phyloP scores from a whole-genome alignment of 208 protist genomes.

The Crithidia bombi region DNA sequence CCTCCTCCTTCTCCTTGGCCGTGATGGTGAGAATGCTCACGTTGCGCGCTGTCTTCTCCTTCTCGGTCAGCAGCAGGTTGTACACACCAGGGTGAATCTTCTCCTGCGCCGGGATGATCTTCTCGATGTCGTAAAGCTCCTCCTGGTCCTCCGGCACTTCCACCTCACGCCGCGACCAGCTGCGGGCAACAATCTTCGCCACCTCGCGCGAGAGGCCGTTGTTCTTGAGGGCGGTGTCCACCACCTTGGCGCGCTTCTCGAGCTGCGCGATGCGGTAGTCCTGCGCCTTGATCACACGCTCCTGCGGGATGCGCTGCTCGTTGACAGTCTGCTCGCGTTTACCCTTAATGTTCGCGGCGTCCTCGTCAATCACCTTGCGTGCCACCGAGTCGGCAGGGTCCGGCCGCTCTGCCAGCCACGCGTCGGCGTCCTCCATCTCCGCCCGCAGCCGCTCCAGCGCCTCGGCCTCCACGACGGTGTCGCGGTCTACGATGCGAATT shows the following conservation, averaged over 20 bases:
- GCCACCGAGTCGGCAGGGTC: slow-evolving; percentile 42
- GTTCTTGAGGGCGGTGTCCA: slow-evolving; percentile 63
- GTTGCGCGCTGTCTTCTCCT: slow-evolving; percentile 65
- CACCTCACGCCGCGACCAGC: slow-evolving; percentile 54
- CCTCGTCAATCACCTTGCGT: slow-evolving; percentile 61
- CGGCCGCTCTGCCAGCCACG: slow-evolving; percentile 50
- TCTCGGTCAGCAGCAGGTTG: slow-evolving; percentile 81
- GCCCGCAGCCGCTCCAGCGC: slow-evolving; percentile 45
- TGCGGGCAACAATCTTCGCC: slow-evolving; percentile 55
- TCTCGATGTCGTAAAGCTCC: slow-evolving; percentile 81
- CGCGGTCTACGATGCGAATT: slow-evolving; percentile 77
- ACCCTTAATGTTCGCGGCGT: slow-evolving; percentile 53
- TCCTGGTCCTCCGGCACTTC: slow-evolving; percentile 52
- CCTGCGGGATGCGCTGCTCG: slow-evolving; percentile 67
- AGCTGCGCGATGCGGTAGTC: slow-evolving; percentile 85
- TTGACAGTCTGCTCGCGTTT: slow-evolving; percentile 61
- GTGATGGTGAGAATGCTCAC: slow-evolving; percentile 76
- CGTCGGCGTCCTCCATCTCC: slow-evolving; percentile 59
- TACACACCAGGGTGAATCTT: slow-evolving; percentile 85
- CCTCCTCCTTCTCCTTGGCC: slow-evolving; percentile 79
- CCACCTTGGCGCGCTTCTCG: slow-evolving; percentile 64
- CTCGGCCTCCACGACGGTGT: slow-evolving; percentile 59
- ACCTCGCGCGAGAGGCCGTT: slow-evolving; percentile 68
- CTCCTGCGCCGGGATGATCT: slow-evolving; percentile 84
- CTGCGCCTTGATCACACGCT: slow-evolving; percentile 89